Conservation (phyloP, 129 eudicot species). For the Helichrysum umbraculigerum region DNA sequence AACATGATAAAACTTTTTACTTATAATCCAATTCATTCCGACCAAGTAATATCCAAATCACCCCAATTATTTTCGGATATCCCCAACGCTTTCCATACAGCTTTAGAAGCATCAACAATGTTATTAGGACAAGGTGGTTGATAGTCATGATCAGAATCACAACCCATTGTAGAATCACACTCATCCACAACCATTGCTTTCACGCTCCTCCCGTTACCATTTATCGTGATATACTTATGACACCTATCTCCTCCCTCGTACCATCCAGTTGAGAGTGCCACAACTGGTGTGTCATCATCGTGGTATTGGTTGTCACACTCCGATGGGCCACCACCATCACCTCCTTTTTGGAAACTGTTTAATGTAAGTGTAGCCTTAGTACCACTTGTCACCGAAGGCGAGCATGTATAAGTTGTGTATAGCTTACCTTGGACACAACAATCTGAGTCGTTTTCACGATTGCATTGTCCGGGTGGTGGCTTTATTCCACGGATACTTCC, state of each 20-base stretch:
- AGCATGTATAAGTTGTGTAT: not conserved
- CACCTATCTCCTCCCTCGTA: not conserved
- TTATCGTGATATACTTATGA: not conserved
- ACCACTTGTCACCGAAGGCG: not conserved
- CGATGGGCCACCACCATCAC: not conserved
- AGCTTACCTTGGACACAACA: not conserved
- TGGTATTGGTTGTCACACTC: slow-evolving; percentile 12
- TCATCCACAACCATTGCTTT: not conserved
- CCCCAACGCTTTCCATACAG: not conserved
- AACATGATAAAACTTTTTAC: no score
- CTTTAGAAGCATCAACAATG: not conserved
- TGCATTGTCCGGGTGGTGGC: not conserved
- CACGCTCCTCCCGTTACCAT: not conserved
- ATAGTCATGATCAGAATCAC: slow-evolving; percentile 1
- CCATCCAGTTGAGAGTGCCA: not conserved
- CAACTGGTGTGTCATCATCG: not conserved
- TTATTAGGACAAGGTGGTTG: not conserved
- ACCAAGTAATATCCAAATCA: not conserved
- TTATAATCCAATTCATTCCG: not conserved
- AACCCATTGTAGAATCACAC: slow-evolving; percentile 1
- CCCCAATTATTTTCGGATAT: not conserved
- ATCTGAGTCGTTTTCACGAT: not conserved
- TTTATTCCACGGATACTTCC: not conserved
- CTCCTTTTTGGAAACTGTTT: not conserved
- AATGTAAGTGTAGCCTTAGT: not conserved